Percentiles rank a stretch among this genome's conserved stretches.
These are phyloP conservation scores for Colletotrichum sp. DNA, from an alignment of 2,329 filamentous ascomycete genomes.

Conservation along the genomic window DNA sequence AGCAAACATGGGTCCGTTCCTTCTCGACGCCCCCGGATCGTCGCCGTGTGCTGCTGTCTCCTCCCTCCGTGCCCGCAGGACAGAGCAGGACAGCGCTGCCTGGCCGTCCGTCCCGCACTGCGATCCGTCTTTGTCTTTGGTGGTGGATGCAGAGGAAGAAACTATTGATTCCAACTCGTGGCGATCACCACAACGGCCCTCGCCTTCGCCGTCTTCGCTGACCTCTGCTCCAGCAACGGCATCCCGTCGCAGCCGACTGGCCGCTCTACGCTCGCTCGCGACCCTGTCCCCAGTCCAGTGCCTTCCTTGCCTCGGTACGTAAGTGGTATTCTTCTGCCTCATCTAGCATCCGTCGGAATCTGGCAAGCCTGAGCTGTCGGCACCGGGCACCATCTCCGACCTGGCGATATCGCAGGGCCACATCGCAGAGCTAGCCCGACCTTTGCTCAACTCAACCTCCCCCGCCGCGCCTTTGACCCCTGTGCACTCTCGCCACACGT, in stretches of 20 bases:
- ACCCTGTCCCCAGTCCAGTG: background rate
- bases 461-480: background rate
- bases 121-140: background rate
- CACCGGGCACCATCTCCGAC: background rate
- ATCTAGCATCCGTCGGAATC: background rate
- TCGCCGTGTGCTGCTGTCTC: background rate
- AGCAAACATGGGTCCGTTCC: background rate
- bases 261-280: background rate
- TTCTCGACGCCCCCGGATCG: background rate
- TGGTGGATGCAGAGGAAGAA: slow-evolving; percentile 1
- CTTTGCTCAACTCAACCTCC: background rate
- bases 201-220: background rate
- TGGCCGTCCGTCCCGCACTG: background rate
- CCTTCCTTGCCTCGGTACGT: background rate
- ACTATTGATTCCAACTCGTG: slow-evolving; percentile 13
- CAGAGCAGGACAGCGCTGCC: background rate
- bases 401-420: background rate
- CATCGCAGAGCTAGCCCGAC: background rate
- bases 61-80: background rate
- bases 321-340: background rate
- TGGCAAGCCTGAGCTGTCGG: background rate
- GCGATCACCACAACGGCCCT: background rate
- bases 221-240: background rate
- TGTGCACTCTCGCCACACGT: slow-evolving; percentile 6
- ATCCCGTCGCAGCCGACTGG: background rate